Base-by-base conservation (phyloP, 129 eudicot genomes). In the Helichrysum umbraculigerum region DNA sequence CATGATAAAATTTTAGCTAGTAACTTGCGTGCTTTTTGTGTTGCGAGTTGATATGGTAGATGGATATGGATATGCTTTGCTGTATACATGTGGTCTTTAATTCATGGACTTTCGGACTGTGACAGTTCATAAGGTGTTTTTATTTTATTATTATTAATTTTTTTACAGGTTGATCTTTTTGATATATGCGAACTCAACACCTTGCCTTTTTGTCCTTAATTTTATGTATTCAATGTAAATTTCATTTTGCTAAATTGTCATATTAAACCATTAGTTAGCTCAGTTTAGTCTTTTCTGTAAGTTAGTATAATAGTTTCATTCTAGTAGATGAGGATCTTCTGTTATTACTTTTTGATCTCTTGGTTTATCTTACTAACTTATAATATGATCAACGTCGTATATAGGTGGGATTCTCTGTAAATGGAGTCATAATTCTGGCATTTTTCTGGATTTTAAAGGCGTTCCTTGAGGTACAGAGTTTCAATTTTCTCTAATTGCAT, bases 381-480 rank as follows among this genome's bases (percentile, higher is more conserved):
- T 4, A 65, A 25, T 16, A 60, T 64, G 67, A 12, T 29, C 11
- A 73, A 50, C 61, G 28, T 21, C 8, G n/a, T 62, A 8, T 63
- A 54, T 52, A 94, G 99, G 99, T 94, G 72, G 96, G 96, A 52
- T 94, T 91, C 88, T 87, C 96, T 54, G 99, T 94, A 34, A 87
- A 94, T 71, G 99, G 99, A 73, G 84, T 86, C 64, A 77, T 91
- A 78, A 91, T 94, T 72, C 76, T 94, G 73, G 88, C 99, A 25
- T 94, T 94, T 72, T 77, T 91, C 81, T 88, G 99, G 99, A 88
- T 94, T 68, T 66, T 91, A 76, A 94, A 89, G 89, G 96, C 97
- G 14, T 91, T 91, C 71, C 90, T 94, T 71, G 86, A 94, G 96
- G 99, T 91, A 84, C 68, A 37, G 19, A 35, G 20, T 66, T 71